Percentiles rank a stretch among this genome's conserved stretches.
Evolutionary conservation across 2,329 filamentous ascomycete species (phyloP).

Genomic region (Herpotrichia juniperi): DNA sequence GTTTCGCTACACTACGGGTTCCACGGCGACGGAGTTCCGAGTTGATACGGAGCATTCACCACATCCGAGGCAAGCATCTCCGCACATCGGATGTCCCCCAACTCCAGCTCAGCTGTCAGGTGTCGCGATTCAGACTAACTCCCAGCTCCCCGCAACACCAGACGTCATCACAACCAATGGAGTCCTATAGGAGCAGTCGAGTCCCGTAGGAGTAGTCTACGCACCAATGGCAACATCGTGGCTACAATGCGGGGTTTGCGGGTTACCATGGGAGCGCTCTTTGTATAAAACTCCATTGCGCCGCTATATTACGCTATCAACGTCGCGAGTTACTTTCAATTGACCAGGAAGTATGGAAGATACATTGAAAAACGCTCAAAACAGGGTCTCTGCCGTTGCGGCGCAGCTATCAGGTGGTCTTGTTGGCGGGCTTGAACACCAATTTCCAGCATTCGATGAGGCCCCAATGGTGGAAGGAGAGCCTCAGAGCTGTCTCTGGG

Average conservation of each 20-base stretch:
- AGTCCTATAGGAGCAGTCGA: neutral
- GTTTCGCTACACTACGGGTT: too few relatives aligned
- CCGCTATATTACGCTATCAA: neutral
- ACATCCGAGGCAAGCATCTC: neutral
- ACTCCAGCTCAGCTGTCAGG: neutral
- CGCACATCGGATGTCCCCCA: constrained; percentile 3
- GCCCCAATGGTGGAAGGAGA: constrained; percentile 36
- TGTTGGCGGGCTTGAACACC: constrained; percentile 17
- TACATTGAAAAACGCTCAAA: constrained; percentile 15
- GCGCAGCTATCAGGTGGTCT: constrained; percentile 12
- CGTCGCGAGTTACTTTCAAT: neutral
- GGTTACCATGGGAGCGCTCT: neutral
- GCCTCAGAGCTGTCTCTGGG: constrained; percentile 43
- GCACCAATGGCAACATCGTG: neutral
- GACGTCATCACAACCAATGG: neutral
- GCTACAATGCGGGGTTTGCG: constrained; percentile 2
- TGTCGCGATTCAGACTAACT: neutral
- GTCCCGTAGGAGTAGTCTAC: too few relatives aligned
- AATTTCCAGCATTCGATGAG: constrained; percentile 41
- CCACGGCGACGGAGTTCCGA: neutral
- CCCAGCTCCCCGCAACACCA: neutral
- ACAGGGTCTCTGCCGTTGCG: constrained; percentile 19
- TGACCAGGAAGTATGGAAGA: constrained; percentile 12
- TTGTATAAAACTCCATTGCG: neutral
- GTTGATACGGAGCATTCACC: neutral